Percentiles rank a stretch among this genome's conserved stretches.
phyloP scores from a whole-genome alignment of 164 flowering plant species.

The Nymphaea colorata region DNA sequence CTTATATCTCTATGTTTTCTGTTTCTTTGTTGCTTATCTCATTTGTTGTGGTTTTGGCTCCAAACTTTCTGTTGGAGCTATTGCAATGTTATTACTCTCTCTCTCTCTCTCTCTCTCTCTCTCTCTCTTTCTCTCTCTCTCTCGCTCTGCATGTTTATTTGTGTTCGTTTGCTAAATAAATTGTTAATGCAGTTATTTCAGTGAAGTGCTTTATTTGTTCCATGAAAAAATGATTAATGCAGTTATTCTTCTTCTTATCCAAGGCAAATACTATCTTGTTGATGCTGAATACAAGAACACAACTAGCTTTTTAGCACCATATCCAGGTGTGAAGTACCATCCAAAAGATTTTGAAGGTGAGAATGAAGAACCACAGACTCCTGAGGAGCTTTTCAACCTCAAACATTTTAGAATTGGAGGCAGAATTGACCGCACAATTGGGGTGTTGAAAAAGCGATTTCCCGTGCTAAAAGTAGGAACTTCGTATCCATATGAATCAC shows the following conservation, averaged over 20 bases:
- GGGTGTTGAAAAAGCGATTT: constrained; percentile 1
- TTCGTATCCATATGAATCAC: constrained; percentile 1
- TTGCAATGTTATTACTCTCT: not conserved
- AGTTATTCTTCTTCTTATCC: not conserved
- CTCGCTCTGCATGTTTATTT: too few relatives aligned
- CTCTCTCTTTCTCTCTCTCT: too few relatives aligned
- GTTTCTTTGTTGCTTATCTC: too few relatives aligned
- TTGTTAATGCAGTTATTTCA: not conserved
- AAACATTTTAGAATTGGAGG: not conserved
- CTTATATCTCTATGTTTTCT: too few relatives aligned
- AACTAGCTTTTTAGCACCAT: constrained; percentile 3
- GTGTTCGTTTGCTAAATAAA: not conserved
- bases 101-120: too few relatives aligned
- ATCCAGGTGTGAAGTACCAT: constrained; percentile 1
- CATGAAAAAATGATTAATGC: not conserved
- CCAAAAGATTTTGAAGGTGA: not conserved
- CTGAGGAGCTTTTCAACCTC: constrained; percentile 1
- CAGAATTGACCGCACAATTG: not conserved
- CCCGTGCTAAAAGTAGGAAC: not conserved
- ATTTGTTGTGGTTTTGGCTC: too few relatives aligned
- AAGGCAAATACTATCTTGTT: not conserved
- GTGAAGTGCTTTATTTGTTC: too few relatives aligned
- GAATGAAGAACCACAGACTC: not conserved
- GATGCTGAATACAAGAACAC: not conserved
- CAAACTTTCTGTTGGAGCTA: too few relatives aligned